Percentiles rank a stretch among this genome's conserved stretches.
Evolutionary conservation across 2,329 filamentous ascomycete genomes (phyloP).

Genomic region (Penicillium verrucosum): DNA sequence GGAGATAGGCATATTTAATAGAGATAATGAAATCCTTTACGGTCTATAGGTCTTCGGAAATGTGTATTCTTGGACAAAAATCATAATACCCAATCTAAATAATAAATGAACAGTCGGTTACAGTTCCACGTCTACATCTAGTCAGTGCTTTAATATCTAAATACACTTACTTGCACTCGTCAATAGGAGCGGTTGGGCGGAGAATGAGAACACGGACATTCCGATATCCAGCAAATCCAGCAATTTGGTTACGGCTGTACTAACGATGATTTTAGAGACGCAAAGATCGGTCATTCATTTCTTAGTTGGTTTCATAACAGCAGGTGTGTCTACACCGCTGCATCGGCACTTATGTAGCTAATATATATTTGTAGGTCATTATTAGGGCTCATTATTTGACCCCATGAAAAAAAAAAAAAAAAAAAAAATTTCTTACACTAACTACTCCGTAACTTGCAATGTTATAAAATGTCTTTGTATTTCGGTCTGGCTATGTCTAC

Average conservation of each 20-base stretch:
- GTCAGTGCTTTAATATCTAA: not conserved
- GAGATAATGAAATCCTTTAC: not conserved
- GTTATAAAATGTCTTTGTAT: not conserved
- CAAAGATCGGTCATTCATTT: not conserved
- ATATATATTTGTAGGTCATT: not conserved
- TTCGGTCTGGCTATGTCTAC: not conserved
- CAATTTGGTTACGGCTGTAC: not conserved
- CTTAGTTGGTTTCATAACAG: not conserved
- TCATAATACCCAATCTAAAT: not conserved
- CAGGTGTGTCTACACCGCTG: not conserved
- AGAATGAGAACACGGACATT: too few relatives aligned
- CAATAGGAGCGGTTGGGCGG: not conserved
- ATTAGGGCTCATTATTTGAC: not conserved
- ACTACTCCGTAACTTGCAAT: too few relatives aligned
- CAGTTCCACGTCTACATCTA: not conserved
- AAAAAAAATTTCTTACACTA: too few relatives aligned
- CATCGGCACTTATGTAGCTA: not conserved
- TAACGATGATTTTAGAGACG: not conserved
- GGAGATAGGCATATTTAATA: constrained; percentile 34
- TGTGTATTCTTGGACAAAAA: not conserved
- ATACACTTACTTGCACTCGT: not conserved
- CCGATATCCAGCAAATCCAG: not conserved
- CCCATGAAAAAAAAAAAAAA: not conserved
- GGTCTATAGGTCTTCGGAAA: not conserved
- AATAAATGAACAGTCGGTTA: not conserved